phyloP scores from a whole-genome alignment of 2,329 filamentous ascomycete genomes.

The Dothideomycetes sp. region DNA sequence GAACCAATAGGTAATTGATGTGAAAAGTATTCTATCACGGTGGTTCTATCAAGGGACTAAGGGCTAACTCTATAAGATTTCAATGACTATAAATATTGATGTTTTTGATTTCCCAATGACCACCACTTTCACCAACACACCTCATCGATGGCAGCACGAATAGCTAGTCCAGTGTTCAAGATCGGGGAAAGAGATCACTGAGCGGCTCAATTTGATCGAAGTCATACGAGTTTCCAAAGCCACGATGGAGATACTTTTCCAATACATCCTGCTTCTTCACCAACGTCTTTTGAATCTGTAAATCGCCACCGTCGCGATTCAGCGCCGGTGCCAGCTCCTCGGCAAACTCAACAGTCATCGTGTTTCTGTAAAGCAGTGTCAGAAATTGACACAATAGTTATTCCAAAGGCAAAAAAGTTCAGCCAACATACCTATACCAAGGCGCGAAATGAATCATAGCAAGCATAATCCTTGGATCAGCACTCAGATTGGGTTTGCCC shows the following conservation, averaged over 20 bases:
- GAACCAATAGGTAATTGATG: too few relatives aligned
- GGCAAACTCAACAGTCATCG: slow-evolving; percentile 47
- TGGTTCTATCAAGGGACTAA: too few relatives aligned
- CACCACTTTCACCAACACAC: too few relatives aligned
- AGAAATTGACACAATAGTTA: too few relatives aligned
- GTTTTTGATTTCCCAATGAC: too few relatives aligned
- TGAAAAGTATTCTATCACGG: too few relatives aligned
- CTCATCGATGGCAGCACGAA: too few relatives aligned
- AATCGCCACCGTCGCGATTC: slow-evolving; percentile 28
- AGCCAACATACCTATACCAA: slow-evolving; percentile 21
- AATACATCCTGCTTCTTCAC: slow-evolving; percentile 34
- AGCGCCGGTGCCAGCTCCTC: slow-evolving; percentile 42
- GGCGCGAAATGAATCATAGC: slow-evolving; percentile 45
- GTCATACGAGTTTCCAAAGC: slow-evolving; percentile 54
- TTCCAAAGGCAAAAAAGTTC: background rate
- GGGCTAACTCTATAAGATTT: too few relatives aligned
- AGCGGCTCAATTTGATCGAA: slow-evolving; percentile 44
- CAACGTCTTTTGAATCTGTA: slow-evolving; percentile 47
- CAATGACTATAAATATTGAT: too few relatives aligned
- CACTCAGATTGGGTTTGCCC: slow-evolving; percentile 50
- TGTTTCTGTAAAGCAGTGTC: slow-evolving; percentile 44
- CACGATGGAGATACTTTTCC: slow-evolving; percentile 44
- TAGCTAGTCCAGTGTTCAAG: too few relatives aligned
- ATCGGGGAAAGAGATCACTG: too few relatives aligned
- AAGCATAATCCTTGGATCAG: slow-evolving; percentile 24